These are phyloP conservation scores for Mortierella sp. DNA, from an alignment of 371 early-diverging fungal genomes.

Conservation along the genomic window DNA sequence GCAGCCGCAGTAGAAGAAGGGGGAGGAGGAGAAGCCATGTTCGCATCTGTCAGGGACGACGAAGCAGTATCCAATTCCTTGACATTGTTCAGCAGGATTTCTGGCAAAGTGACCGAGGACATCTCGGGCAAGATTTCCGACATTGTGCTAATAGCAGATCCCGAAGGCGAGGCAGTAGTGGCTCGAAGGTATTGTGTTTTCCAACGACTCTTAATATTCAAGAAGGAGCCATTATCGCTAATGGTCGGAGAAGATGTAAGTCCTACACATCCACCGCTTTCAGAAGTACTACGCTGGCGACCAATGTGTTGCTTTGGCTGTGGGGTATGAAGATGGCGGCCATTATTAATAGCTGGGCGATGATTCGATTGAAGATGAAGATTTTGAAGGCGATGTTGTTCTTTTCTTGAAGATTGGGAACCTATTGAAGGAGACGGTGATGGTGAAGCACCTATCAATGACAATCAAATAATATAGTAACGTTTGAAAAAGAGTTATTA, in stretches of 20 bases:
- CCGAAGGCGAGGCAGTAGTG: slow-evolving; percentile 42
- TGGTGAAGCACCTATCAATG: slow-evolving; percentile 9
- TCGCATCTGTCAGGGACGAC: neutral
- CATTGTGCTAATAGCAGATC: slow-evolving; percentile 15
- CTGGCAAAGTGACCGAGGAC: slow-evolving; percentile 6
- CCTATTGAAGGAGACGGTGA: slow-evolving; percentile 8
- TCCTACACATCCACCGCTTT: neutral
- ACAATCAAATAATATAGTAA: neutral
- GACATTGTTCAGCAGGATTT: slow-evolving; percentile 4
- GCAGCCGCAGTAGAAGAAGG: too few species aligned
- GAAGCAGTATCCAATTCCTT: neutral
- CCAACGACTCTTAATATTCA: slow-evolving; percentile 52
- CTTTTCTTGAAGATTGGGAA: slow-evolving; percentile 9
- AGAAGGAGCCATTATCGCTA: neutral
- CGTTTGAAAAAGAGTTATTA: neutral
- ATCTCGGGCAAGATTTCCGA: slow-evolving; percentile 22
- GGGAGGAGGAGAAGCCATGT: neutral
- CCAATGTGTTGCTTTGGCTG: neutral
- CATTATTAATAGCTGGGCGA: neutral
- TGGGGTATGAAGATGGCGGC: slow-evolving; percentile 5
- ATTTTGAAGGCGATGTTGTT: slow-evolving; percentile 13
- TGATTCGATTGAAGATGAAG: slow-evolving; percentile 5
- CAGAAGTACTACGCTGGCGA: slow-evolving; percentile 4
- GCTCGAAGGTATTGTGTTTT: slow-evolving; percentile 45
- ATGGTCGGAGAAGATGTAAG: neutral